These are phyloP conservation scores for Tetrahymena malaccensis DNA, from an alignment of 73 alveolate genomes.

Conservation along the genomic window DNA sequence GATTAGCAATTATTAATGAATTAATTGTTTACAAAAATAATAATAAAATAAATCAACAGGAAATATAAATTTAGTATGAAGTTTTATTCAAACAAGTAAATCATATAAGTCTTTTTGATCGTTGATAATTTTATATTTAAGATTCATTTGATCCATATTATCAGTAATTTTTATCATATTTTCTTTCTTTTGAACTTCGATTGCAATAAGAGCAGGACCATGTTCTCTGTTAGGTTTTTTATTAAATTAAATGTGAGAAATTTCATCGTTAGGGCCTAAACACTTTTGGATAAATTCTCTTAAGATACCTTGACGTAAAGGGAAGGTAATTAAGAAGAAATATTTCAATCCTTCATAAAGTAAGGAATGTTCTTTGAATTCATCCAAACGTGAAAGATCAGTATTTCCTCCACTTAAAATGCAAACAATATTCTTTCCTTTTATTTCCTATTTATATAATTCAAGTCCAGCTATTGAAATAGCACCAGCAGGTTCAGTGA, in stretches of 20 bases:
- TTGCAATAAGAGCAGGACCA: slow-evolving; percentile 31
- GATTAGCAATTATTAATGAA: no score
- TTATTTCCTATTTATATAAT: slow-evolving; percentile 7
- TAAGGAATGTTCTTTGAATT: slow-evolving; percentile 23
- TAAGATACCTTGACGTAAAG: slow-evolving; percentile 17
- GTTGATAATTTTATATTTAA: slow-evolving; percentile 1
- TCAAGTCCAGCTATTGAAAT: slow-evolving; percentile 7
- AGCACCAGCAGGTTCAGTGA: slow-evolving; percentile 38
- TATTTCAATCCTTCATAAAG: slow-evolving; percentile 25
- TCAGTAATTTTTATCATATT: slow-evolving; percentile 5
- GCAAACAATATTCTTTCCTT: slow-evolving; percentile 29
- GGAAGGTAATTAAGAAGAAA: slow-evolving; percentile 29
- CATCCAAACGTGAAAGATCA: slow-evolving; percentile 37
- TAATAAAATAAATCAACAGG: neutral
- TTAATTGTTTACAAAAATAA: no score
- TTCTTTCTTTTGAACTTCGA: slow-evolving; percentile 26
- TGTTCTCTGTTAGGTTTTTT: slow-evolving; percentile 26
- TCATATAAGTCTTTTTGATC: slow-evolving; percentile 19
- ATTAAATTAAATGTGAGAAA: slow-evolving; percentile 15
- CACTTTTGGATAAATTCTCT: slow-evolving; percentile 18
- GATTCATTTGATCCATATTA: slow-evolving; percentile 19
- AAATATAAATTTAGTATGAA: neutral
- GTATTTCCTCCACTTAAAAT: slow-evolving; percentile 25
- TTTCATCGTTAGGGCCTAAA: slow-evolving; percentile 38
- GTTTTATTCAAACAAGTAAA: slow-evolving; percentile 11